Conservation (phyloP, 2,329 filamentous ascomycete genomes). For the Xylaria sp. region DNA sequence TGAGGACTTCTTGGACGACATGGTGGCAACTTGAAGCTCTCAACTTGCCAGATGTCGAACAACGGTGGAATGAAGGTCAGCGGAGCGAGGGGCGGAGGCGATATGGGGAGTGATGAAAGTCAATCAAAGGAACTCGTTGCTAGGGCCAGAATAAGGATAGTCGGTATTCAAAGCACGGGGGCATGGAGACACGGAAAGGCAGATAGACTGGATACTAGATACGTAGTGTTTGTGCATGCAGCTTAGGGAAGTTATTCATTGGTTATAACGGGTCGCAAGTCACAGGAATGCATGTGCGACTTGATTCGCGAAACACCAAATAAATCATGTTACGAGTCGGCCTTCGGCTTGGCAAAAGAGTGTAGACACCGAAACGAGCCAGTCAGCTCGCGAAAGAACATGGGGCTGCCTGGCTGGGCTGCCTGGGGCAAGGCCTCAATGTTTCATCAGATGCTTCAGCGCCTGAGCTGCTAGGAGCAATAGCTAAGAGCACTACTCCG, state of each 20-base stretch:
- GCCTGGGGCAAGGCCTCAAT: constrained; percentile 12
- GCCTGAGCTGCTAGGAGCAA: constrained; percentile 10
- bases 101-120: constrained; percentile 1
- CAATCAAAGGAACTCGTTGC: not conserved
- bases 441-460: constrained; percentile 21
- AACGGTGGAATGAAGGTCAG: not conserved
- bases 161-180: not conserved
- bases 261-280: constrained; percentile 2
- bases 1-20: constrained; percentile 58
- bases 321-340: not conserved
- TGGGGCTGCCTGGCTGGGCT: constrained; percentile 16
- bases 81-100: constrained; percentile 5
- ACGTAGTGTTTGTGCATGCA: not conserved
- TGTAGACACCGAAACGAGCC: not conserved
- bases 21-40: constrained; percentile 42
- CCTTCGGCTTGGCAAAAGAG: not conserved
- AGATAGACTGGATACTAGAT: not conserved
- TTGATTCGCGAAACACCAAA: constrained; percentile 1
- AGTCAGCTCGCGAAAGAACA: constrained; percentile 1
- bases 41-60: not conserved
- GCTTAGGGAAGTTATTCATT: not conserved
- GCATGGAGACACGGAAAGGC: not conserved
- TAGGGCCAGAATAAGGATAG: not conserved
- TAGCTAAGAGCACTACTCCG: too few relatives aligned
- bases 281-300: not conserved